A percentile compares a stretch with the other conserved stretches of the same genome.
phyloP scores from a whole-genome alignment of 805 yeast genomes.

The Phaffomyces opuntiae region DNA sequence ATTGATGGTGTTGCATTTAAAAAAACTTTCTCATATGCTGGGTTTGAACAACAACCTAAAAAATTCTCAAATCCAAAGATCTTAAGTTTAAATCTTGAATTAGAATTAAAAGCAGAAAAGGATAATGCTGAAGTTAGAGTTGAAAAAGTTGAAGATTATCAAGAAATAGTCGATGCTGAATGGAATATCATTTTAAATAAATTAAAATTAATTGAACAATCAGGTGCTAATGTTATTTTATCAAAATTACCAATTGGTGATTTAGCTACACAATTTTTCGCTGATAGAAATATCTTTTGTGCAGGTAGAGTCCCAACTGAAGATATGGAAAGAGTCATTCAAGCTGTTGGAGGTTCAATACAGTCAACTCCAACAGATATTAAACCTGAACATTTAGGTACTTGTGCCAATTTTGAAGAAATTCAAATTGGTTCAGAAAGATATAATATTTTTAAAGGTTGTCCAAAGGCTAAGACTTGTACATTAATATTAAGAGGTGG shows the following conservation, averaged over 20 bases:
- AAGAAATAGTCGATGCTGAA: slow-evolving; percentile 97
- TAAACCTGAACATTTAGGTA: slow-evolving; percentile 65
- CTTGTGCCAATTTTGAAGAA: slow-evolving; percentile 84
- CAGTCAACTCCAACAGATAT: slow-evolving; percentile 76
- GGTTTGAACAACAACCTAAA: slow-evolving; percentile 98
- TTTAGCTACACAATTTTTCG: slow-evolving; percentile 97
- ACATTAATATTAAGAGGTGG: slow-evolving; percentile 94
- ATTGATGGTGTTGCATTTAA: slow-evolving; percentile 95
- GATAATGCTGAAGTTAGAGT: slow-evolving; percentile 98
- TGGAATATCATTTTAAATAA: slow-evolving; percentile 91
- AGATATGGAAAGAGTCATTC: slow-evolving; percentile 86
- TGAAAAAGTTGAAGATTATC: slow-evolving; percentile 89
- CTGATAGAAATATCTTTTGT: slow-evolving; percentile 92
- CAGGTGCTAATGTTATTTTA: slow-evolving; percentile 90
- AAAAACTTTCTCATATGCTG: slow-evolving; percentile 96
- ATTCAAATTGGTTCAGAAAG: slow-evolving; percentile 94
- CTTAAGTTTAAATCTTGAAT: slow-evolving; percentile 80
- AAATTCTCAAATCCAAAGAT: slow-evolving; percentile 72
- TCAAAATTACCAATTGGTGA: slow-evolving; percentile 97
- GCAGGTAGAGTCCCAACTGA: slow-evolving; percentile 91
- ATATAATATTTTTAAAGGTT: slow-evolving; percentile 86
- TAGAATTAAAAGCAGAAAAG: slow-evolving; percentile 96
- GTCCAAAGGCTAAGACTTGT: slow-evolving; percentile 89
- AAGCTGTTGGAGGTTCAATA: slow-evolving; percentile 89
- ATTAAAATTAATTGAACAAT: slow-evolving; percentile 68